Base-by-base conservation (phyloP, 208 protist genomes). In the Trypanosoma boissoni region DNA sequence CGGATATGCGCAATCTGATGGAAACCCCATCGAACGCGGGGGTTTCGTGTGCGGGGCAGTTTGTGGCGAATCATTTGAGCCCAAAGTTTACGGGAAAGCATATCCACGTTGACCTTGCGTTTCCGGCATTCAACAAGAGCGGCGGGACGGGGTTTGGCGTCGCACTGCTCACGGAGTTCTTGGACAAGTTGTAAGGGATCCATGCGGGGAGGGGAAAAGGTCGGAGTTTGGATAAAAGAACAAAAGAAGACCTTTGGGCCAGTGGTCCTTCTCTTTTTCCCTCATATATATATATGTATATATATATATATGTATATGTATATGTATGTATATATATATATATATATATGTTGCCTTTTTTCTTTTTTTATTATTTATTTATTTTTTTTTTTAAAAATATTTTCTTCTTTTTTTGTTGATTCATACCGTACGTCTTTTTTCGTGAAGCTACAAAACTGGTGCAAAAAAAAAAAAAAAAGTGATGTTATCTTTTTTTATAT, bases 51-150 rank as follows among this genome's bases (percentile, higher is more conserved):
- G 89, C 68, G 20, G 89, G 86, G 6, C 76, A 85, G 51, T 96
- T 96, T 64, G 68, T 96, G 20, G 80, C 89, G 48, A 43, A 58
- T 39, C 70, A 89, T 34, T 24, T 86, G 27, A 74, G 68, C 61
- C 58, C 72, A 45, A 66, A 78, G 41, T 96, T 86, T 56, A 86
- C 60, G 37, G 88, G 86, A 6, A 63, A 63, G 26, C 83, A 78
- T 55, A 63, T 92, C 18, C 90, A 96, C 69, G 81, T 96, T 1
- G 90, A 96, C 72, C 75, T 96, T 51, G 90, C 90, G 23, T 88
- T 73, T 50, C 90, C 90, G 4, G 60, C 64, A 36, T 89, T 80
- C 44, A 70, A 86, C 48, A 56, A 52, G 16, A 51, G 64, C 12
- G 79, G 80, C n/a, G 86, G 76, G 2, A 89, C 86, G 4, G 86